A percentile compares a stretch with the other conserved stretches of the same genome.
Conservation (phyloP, 352 stramenopile species). For the Elongisporangium prolatum region DNA sequence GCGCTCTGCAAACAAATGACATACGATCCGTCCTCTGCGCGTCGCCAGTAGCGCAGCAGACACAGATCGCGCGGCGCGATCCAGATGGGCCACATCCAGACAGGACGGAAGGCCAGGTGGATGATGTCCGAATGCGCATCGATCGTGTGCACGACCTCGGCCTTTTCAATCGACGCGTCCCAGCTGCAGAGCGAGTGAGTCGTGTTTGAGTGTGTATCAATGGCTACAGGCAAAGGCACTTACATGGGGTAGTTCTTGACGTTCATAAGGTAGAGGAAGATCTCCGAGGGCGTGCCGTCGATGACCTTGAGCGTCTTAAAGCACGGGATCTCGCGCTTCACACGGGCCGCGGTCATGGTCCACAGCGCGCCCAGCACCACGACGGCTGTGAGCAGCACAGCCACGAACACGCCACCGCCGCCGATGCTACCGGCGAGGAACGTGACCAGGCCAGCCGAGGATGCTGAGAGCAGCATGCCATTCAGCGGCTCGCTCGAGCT, state of each 20-base stretch:
- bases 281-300: conserved; percentile 54
- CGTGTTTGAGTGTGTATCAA: background rate
- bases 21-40: conserved; percentile 64
- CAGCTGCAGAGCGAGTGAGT: conserved; percentile 22
- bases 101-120: conserved; percentile 63
- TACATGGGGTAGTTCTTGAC: conserved; percentile 58
- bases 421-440: conserved; percentile 67
- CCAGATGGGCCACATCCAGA: conserved; percentile 82
- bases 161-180: conserved; percentile 60
- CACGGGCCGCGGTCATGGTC: conserved; percentile 42
- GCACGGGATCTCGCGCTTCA: conserved; percentile 38
- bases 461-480: conserved; percentile 46
- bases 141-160: conserved; percentile 68
- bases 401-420: conserved; percentile 43
- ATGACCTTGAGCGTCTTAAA: conserved; percentile 72
- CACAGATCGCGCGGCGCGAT: conserved; percentile 61
- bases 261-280: conserved; percentile 76
- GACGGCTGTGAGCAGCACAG: conserved; percentile 40
- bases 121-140: conserved; percentile 80
- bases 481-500: conserved; percentile 44
- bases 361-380: conserved; percentile 44
- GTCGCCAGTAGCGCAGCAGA: conserved; percentile 69
- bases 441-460: conserved; percentile 44
- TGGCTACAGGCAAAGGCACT: conserved; percentile 1
- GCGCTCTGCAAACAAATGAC: conserved; percentile 77